Evolutionary conservation across 345 rosid genomes (phyloP), one percentile per base, ranked within the genome.

Genomic region (Pistacia atlantica): DNA sequence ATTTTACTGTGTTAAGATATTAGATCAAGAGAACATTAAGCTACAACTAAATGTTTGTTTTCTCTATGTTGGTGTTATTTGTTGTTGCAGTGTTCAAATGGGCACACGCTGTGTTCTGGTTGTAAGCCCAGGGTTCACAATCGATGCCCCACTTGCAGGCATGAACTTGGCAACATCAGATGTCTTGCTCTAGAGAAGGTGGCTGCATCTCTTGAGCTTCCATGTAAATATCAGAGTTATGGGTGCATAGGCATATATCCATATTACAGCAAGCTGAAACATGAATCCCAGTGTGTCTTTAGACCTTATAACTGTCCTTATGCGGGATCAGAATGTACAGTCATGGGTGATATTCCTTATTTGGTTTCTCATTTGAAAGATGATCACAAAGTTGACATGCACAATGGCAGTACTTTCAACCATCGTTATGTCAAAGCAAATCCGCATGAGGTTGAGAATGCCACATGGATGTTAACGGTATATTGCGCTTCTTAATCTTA

Each of bases 381-480:
- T 62, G 90, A 92, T 81, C 97, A 92, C 83, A 92, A 89, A 82
- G 97, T 92, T 68, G 94, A 92, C 84, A 90, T 92, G 97, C 97
- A 92, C 67, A 87, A 65, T 77, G 97, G 97, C 51, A 90, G 97
- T 73, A 92, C 95, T 51, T 92, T 92, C 69, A 92, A 92, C 80
- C 97, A 92, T 76, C 90, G 94, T 13, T 92, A 92, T 76, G 95
- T 92, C 67, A 92, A 92, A 69, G 86, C 94, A 63, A 92, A 92
- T 81, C 93, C 97, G 2, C 93, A 89, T 65, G 97, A 90, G 80
- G 95, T 89, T 38, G 95, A 89, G 86, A 92, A 90, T 68, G 97
- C 97, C 14, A 90, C 97, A 33, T 89, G 97, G 95, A 90, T 92
- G 97, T 77, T 89, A 65, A 92, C 97, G 90, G 93, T 90, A 86